phyloP scores from a whole-genome alignment of 2,329 filamentous ascomycete genomes.

The Ophiostoma piceae region DNA sequence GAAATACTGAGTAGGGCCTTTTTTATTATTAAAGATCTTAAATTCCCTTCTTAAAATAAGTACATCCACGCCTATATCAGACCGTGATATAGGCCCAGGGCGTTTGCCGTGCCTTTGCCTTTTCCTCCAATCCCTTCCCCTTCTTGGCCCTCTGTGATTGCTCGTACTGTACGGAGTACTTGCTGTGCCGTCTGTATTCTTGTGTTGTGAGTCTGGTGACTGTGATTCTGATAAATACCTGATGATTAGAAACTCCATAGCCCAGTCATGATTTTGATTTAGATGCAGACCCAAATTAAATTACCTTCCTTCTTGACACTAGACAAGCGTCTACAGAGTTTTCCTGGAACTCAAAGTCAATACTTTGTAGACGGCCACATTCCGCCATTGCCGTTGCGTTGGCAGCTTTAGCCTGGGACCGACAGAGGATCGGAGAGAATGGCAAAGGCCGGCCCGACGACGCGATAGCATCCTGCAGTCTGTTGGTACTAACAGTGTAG shows the following conservation, averaged over 20 bases:
- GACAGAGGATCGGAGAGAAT: neutral
- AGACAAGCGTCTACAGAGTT: neutral
- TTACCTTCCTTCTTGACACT: neutral
- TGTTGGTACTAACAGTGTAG: neutral
- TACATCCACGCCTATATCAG: slow-evolving; percentile 14
- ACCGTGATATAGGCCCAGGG: neutral
- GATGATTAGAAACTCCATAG: too few species aligned
- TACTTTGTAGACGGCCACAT: neutral
- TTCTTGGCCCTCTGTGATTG: neutral
- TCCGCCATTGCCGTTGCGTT: neutral
- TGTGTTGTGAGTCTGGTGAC: too few species aligned
- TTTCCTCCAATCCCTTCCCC: neutral
- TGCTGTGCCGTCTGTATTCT: slow-evolving; percentile 6
- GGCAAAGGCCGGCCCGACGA: neutral
- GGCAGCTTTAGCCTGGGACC: neutral
- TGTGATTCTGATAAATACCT: too few species aligned
- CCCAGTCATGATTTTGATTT: too few species aligned
- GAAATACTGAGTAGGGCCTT: neutral
- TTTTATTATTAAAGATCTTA: neutral
- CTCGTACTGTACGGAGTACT: neutral
- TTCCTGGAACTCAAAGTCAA: neutral
- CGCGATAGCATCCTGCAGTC: neutral
- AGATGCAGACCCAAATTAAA: neutral
- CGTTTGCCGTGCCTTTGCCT: neutral
- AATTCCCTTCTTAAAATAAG: neutral